phyloP scores from a whole-genome alignment of 495 filamentous ascomycete species.

The Aspergillus campestris region DNA sequence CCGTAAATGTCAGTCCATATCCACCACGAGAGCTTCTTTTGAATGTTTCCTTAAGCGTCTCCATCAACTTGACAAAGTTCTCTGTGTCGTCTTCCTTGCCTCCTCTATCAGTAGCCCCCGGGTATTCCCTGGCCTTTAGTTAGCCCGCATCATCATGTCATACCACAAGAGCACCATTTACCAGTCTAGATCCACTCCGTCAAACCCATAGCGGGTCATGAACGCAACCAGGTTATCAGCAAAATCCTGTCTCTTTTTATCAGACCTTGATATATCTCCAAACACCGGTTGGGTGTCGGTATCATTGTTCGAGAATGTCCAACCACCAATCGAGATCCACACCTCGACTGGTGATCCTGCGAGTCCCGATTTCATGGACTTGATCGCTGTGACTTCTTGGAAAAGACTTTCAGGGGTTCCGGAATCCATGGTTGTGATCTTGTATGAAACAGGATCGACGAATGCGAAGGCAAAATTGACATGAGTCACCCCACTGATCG shows the following conservation, averaged over 20 bases:
- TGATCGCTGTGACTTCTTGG: slow-evolving; percentile 16
- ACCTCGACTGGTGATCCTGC: too few species aligned
- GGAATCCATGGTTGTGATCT: slow-evolving; percentile 14
- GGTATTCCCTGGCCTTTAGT: too few species aligned
- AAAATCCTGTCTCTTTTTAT: slow-evolving; percentile 6
- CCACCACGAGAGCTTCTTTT: slow-evolving; percentile 7
- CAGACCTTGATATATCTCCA: slow-evolving; percentile 8
- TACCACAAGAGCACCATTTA: too few species aligned
- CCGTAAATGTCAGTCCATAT: slow-evolving; percentile 8
- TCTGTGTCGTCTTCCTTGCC: slow-evolving; percentile 22
- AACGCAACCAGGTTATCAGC: slow-evolving; percentile 5
- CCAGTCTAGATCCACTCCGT: slow-evolving; percentile 14
- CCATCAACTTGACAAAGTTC: slow-evolving; percentile 31
- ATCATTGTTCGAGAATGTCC: slow-evolving; percentile 33
- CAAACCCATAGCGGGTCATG: slow-evolving; percentile 8
- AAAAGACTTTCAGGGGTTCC: slow-evolving; percentile 9
- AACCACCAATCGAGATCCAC: slow-evolving; percentile 36
- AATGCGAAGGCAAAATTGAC: slow-evolving; percentile 25
- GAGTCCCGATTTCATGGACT: slow-evolving; percentile 18
- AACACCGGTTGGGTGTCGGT: slow-evolving; percentile 28
- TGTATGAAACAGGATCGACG: slow-evolving; percentile 13
- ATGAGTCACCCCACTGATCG: slow-evolving; percentile 17
- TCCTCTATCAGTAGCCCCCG: slow-evolving; percentile 21
- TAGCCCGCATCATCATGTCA: too few species aligned
- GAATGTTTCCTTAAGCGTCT: slow-evolving; percentile 29